phyloP scores from a whole-genome alignment of 2,329 filamentous ascomycete genomes.

The Xylaria sp. region DNA sequence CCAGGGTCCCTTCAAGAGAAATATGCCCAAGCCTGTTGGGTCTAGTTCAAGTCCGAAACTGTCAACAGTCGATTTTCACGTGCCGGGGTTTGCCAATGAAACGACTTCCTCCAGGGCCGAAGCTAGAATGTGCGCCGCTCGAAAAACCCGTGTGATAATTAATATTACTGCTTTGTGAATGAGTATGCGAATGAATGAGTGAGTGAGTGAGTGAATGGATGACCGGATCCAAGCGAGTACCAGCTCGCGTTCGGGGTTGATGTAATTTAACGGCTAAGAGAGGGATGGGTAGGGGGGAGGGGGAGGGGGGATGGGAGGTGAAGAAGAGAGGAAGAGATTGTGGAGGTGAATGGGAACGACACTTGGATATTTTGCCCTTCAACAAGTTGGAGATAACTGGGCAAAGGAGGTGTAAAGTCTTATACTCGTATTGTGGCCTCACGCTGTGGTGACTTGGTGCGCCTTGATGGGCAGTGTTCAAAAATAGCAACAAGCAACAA shows the following conservation, averaged over 20 bases:
- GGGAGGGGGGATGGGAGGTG: conserved; percentile 35
- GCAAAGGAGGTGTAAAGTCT: conserved; percentile 48
- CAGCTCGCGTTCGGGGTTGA: conserved; percentile 50
- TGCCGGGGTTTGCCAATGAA: conserved; percentile 26
- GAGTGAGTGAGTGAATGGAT: conserved; percentile 39
- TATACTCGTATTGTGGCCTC: conserved; percentile 48
- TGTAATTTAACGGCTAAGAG: conserved; percentile 30
- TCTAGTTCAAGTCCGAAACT: conserved; percentile 30
- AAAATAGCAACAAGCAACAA: conserved; percentile 36
- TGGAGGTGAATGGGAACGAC: conserved; percentile 42
- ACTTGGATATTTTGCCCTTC: conserved; percentile 44
- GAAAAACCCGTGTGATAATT: conserved; percentile 32
- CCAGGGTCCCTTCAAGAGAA: conserved; percentile 27
- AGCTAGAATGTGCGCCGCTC: conserved; percentile 21
- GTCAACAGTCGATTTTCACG: conserved; percentile 19
- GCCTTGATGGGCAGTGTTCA: conserved; percentile 36
- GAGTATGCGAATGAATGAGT: not conserved
- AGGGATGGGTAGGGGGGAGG: conserved; percentile 29
- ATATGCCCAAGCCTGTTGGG: conserved; percentile 28
- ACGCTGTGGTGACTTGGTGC: conserved; percentile 33
- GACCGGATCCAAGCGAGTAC: conserved; percentile 53
- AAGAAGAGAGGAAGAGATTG: conserved; percentile 35
- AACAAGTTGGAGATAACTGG: conserved; percentile 40
- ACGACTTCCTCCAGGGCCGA: conserved; percentile 19
- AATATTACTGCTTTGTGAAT: conserved; percentile 35